phyloP scores from a whole-genome alignment of 1,284 basidiomycete genomes.

The Spongiforma sp. region DNA sequence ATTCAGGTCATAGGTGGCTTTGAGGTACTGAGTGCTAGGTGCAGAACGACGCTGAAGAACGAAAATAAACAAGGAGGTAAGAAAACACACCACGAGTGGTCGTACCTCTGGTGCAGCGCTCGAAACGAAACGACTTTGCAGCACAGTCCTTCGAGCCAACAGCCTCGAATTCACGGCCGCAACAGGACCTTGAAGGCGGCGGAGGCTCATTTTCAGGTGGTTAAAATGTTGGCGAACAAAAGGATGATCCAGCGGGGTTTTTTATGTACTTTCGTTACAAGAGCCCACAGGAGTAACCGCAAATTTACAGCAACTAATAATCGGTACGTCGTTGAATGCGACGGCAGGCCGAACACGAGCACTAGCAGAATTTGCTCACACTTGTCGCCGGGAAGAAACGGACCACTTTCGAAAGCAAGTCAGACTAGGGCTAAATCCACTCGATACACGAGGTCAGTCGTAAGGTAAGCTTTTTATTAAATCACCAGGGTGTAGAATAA shows the following conservation, averaged over 20 bases:
- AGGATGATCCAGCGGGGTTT: too few species aligned
- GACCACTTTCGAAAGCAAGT: background rate
- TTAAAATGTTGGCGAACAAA: too few species aligned
- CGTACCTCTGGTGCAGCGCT: conserved; percentile 24
- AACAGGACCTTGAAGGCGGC: conserved; percentile 13
- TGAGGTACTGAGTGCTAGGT: conserved; percentile 38
- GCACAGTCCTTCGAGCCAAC: conserved; percentile 8
- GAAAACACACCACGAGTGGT: background rate
- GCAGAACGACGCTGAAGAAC: conserved; percentile 12
- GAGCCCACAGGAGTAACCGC: too few species aligned
- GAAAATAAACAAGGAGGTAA: background rate
- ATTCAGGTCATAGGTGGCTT: conserved; percentile 31
- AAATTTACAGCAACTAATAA: too few species aligned
- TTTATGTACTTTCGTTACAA: too few species aligned
- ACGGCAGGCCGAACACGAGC: background rate
- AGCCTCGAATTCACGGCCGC: conserved; percentile 8
- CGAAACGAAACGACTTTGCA: conserved; percentile 27
- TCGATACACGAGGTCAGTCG: background rate
- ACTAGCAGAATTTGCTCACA: conserved; percentile 29
- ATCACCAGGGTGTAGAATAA: conserved; percentile 8
- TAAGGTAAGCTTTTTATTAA: background rate
- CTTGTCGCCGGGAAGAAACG: background rate
- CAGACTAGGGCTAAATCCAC: too few species aligned
- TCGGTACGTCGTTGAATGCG: too few species aligned
- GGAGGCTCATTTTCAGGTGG: conserved; percentile 26